These are phyloP conservation scores for Actinidia arguta DNA, from an alignment of 179 eudicot genomes.

Conservation along the genomic window DNA sequence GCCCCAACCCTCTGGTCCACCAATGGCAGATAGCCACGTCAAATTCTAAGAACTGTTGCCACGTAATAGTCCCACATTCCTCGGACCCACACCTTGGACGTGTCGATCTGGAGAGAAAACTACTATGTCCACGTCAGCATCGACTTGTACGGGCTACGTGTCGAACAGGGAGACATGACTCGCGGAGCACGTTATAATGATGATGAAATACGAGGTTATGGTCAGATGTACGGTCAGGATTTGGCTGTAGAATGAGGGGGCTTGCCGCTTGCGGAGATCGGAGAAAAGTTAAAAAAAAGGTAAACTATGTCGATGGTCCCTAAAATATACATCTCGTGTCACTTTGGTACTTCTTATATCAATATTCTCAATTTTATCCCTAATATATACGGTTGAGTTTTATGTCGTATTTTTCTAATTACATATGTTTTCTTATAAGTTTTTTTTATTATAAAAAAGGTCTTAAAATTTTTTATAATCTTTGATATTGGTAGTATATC, in stretches of 20 bases:
- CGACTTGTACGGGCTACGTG: slow-evolving; percentile 10
- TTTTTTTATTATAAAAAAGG: no score
- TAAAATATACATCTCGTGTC: no score
- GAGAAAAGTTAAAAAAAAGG: no score
- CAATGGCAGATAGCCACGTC: slow-evolving; percentile 17
- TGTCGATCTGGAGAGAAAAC: background rate
- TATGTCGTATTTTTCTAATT: no score
- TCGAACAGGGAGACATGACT: background rate
- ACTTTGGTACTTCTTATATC: no score
- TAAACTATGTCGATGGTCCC: no score
- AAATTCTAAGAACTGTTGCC: slow-evolving; percentile 4
- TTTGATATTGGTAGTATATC: no score
- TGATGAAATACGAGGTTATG: slow-evolving; percentile 9
- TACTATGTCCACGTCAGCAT: background rate
- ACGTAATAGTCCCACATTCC: background rate
- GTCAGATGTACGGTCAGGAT: slow-evolving; percentile 9
- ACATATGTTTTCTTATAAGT: no score
- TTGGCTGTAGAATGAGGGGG: background rate
- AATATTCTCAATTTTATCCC: no score
- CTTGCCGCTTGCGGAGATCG: no score
- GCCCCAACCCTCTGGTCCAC: background rate
- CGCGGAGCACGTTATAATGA: background rate
- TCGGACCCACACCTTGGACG: background rate
- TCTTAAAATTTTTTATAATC: no score
- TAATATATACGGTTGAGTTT: no score